Base-by-base conservation (phyloP, 768 basidiomycete species). In the Ramaria rubella region DNA sequence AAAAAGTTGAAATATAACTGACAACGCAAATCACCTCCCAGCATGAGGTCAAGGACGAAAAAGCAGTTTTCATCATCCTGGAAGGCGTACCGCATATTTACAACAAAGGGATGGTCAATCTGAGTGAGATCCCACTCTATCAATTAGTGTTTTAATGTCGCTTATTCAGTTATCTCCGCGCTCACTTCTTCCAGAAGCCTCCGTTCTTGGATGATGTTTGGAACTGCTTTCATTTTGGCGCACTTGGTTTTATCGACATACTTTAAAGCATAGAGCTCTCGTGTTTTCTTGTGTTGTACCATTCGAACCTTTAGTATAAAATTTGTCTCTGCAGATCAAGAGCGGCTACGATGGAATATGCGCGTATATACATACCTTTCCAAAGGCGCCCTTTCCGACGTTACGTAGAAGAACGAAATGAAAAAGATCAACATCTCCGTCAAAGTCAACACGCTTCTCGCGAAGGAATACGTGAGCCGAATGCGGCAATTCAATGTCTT, bases 321-420 rank as follows among this genome's bases (percentile, higher is more conserved):
- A 24, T 21, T 40, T 15, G 23, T 23, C 3, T n/a, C 29, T 23
- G 21, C 46, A 1, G 50, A 49, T 29, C 55, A 24, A 43, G 53
- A n/a, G 3, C n/a, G 33, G 29, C 26, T 23, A 45, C 11, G 24
- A 15, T 24, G 43, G 27, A 42, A 26, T 29, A 53, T 12, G 36
- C n/a, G 11, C 8, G 56, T 26, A 14, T 17, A 15, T 9, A 67
- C 72, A 52, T 34, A 94, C 95, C 84, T 98, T 97, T 68, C 95
- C 95, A 71, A 99, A 98, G 1, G 95, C 95, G 50, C 95, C 95
- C 70, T 97, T 97, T 19, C 95, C 95, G 17, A 99, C 94, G 61
- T 91, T 94, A 64, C 95, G 79, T 19, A 98, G 72, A 36, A 99
- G 85, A 59, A 90, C 81, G 68, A 99, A 99, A 68, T 99, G 96